These are phyloP conservation scores for Candida ponderosae DNA, from an alignment of 805 yeast genomes.

Conservation along the genomic window DNA sequence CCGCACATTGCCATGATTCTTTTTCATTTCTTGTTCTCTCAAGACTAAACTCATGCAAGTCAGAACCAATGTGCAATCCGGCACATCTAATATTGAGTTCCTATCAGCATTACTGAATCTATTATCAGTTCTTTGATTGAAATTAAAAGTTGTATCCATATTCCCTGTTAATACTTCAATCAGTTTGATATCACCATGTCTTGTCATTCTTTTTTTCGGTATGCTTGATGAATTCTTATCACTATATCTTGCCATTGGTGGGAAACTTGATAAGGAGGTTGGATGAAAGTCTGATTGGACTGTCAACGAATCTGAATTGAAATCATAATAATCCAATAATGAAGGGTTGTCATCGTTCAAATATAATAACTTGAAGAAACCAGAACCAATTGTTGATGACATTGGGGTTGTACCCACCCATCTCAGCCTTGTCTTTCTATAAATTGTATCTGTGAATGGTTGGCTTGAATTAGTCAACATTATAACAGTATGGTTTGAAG, in stretches of 20 bases:
- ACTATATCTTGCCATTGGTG: constrained; percentile 16
- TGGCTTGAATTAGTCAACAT: constrained; percentile 24
- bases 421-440: constrained; percentile 24
- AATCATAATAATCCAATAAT: constrained; percentile 13
- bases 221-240: constrained; percentile 9
- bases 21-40: constrained; percentile 16
- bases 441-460: constrained; percentile 24
- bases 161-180: constrained; percentile 10
- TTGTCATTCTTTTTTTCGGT: constrained; percentile 9
- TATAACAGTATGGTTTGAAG: constrained; percentile 14
- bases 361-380: constrained; percentile 24
- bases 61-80: constrained; percentile 13
- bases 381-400: constrained; percentile 26
- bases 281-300: neutral
- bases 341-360: constrained; percentile 26
- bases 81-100: constrained; percentile 8
- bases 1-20: constrained; percentile 14
- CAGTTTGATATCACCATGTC: constrained; percentile 15
- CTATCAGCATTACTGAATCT: constrained; percentile 1
- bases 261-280: constrained; percentile 2
- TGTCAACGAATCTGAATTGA: constrained; percentile 1
- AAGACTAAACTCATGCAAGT: constrained; percentile 17
- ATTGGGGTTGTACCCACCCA: constrained; percentile 33
- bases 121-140: too few relatives aligned
- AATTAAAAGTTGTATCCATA: too few relatives aligned